phyloP scores from a whole-genome alignment of 1,139 yeast species.

The Candida tetrigidarum region DNA sequence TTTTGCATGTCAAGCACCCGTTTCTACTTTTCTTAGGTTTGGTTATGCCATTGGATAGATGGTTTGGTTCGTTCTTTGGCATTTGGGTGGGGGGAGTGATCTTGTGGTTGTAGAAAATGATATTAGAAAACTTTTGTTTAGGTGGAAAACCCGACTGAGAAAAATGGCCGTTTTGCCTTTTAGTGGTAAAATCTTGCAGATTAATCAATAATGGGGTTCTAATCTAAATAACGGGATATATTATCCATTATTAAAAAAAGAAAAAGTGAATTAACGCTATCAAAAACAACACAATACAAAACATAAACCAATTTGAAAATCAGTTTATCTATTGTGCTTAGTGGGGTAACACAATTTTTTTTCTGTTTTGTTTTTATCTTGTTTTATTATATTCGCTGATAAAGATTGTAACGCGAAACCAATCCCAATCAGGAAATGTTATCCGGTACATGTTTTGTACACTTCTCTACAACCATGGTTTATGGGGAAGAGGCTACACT shows the following conservation, averaged over 20 bases:
- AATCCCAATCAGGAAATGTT: constrained; percentile 1
- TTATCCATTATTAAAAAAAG: constrained; percentile 1
- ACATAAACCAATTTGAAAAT: too few relatives aligned
- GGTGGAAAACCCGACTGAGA: too few relatives aligned
- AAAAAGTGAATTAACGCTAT: too few relatives aligned
- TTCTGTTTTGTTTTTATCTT: neutral
- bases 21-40: constrained; percentile 57
- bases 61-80: neutral
- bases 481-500: neutral
- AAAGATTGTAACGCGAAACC: neutral
- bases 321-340: neutral
- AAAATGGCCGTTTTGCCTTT: neutral
- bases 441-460: neutral
- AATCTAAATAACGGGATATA: neutral
- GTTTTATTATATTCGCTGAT: neutral
- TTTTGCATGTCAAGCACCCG: constrained; percentile 90
- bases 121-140: too few relatives aligned
- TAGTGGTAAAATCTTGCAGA: constrained; percentile 1
- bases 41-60: constrained; percentile 1
- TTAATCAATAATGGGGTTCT: neutral
- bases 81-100: neutral
- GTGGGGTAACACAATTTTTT: neutral
- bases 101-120: neutral
- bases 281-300: too few relatives aligned
- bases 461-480: neutral